Conservation (phyloP, 1,139 yeast genomes). For the Nadsonia commutata region DNA sequence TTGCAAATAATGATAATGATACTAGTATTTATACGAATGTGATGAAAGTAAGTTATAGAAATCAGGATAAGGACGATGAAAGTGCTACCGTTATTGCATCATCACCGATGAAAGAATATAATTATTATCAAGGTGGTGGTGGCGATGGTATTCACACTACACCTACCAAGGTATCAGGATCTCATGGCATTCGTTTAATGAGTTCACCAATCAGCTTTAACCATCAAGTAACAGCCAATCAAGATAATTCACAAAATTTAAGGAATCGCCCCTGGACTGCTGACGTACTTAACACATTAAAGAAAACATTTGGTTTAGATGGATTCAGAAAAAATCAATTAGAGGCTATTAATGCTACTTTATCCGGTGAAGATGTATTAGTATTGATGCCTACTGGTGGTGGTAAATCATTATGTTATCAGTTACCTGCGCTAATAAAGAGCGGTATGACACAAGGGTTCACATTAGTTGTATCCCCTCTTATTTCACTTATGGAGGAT, state of each 20-base stretch:
- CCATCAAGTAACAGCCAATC: neutral
- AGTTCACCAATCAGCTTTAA: neutral
- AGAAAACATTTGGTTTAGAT: slow-evolving; percentile 43
- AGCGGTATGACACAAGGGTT: slow-evolving; percentile 69
- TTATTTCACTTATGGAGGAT: slow-evolving; percentile 94
- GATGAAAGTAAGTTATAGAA: too few species aligned
- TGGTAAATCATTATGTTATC: slow-evolving; percentile 93
- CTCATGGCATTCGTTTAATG: neutral
- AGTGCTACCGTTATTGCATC: neutral
- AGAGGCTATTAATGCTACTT: slow-evolving; percentile 73
- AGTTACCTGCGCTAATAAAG: slow-evolving; percentile 74
- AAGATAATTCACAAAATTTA: slow-evolving; percentile 11
- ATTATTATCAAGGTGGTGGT: too few species aligned
- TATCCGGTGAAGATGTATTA: slow-evolving; percentile 74
- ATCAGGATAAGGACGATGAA: too few species aligned
- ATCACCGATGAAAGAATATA: neutral
- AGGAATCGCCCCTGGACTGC: slow-evolving; percentile 57
- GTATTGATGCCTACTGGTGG: slow-evolving; percentile 99
- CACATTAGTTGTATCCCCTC: slow-evolving; percentile 85
- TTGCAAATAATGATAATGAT: too few species aligned
- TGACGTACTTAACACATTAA: slow-evolving; percentile 49
- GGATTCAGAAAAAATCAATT: slow-evolving; percentile 72
- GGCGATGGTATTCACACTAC: neutral
- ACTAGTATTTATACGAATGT: too few species aligned
- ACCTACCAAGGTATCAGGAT: neutral